These are phyloP conservation scores for Cytospora paraplurivora DNA, from an alignment of 2,329 filamentous ascomycete genomes.

Conservation along the genomic window DNA sequence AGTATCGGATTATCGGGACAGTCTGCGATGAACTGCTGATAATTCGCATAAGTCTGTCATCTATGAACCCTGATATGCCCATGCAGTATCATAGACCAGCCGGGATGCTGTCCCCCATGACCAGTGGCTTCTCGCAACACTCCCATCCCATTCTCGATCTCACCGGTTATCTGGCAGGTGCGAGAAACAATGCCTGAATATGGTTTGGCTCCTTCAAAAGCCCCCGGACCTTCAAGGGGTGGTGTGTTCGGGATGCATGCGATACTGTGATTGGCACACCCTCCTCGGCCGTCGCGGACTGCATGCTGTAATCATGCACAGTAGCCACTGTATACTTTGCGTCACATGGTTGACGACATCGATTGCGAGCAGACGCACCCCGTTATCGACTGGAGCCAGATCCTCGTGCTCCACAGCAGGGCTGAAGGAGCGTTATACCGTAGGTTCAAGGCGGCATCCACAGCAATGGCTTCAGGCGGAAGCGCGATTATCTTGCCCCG, in stretches of 20 bases:
- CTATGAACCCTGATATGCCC: neutral
- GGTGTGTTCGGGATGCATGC: neutral
- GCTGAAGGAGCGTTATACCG: conserved; percentile 3
- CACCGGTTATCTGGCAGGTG: neutral
- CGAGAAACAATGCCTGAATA: neutral
- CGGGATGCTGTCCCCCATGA: neutral
- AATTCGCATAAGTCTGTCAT: neutral
- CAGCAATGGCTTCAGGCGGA: neutral
- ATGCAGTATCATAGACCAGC: no score
- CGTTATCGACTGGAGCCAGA: neutral
- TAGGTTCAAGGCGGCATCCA: neutral
- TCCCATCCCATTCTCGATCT: neutral
- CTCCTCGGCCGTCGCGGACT: neutral
- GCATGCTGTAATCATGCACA: neutral
- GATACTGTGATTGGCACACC: neutral
- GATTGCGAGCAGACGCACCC: neutral
- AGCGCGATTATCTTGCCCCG: no score
- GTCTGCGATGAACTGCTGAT: neutral
- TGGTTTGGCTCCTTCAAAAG: neutral
- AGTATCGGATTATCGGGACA: neutral
- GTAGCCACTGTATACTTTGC: neutral
- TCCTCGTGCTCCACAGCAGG: conserved; percentile 9
- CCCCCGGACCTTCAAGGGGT: neutral
- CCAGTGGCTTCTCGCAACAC: neutral
- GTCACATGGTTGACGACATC: neutral